Conservation (phyloP, 2,329 filamentous ascomycete genomes). For the Emergomyces africanus region DNA sequence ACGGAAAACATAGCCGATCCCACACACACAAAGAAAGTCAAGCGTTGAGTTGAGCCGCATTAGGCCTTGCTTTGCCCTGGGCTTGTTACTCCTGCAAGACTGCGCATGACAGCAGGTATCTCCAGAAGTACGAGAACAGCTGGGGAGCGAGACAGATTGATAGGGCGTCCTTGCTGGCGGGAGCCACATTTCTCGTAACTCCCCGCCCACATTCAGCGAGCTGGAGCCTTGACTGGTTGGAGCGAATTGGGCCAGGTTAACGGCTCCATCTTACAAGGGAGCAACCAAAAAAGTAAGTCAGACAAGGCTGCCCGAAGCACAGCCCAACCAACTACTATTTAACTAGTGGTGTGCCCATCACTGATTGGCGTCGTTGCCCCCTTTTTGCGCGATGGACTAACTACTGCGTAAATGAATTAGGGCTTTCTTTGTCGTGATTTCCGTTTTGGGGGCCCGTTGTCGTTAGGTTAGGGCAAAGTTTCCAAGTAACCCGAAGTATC, state of each 20-base stretch:
- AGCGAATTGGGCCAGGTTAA: background rate
- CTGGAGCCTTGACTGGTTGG: background rate
- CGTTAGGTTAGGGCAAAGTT: too few relatives aligned
- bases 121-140: background rate
- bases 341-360: too few relatives aligned
- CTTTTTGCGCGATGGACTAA: too few relatives aligned
- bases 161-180: background rate
- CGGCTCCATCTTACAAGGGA: too few relatives aligned
- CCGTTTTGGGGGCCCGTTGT: too few relatives aligned
- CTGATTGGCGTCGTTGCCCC: too few relatives aligned
- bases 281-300: too few relatives aligned
- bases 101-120: background rate
- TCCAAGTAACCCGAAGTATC: too few relatives aligned
- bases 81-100: background rate
- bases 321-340: background rate
- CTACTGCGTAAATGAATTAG: too few relatives aligned
- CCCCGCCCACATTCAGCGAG: background rate
- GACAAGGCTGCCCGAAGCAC: background rate
- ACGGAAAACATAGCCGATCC: background rate
- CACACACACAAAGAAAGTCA: background rate
- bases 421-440: too few relatives aligned
- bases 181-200: background rate
- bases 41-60: background rate
- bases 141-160: background rate
- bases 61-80: background rate